Evolutionary conservation across 805 yeast species (phyloP).

Genomic region (Teunomyces funiuensis): DNA sequence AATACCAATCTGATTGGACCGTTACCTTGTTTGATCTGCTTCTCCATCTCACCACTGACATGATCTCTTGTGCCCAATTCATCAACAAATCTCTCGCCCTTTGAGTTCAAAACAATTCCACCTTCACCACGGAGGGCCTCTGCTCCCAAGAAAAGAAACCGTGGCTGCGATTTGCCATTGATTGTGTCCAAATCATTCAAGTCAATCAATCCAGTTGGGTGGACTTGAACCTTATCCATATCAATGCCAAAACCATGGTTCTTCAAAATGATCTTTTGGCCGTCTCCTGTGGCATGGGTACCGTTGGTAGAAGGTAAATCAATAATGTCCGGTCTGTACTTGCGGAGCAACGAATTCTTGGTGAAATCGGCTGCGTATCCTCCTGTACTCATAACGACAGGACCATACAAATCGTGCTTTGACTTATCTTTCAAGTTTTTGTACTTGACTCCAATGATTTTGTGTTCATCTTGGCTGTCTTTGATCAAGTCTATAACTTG

Average conservation of each 20-base stretch:
- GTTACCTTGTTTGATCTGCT: constrained; percentile 35
- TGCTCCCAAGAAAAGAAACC: constrained; percentile 61
- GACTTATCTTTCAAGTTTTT: constrained; percentile 32
- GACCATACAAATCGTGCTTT: constrained; percentile 44
- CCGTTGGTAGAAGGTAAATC: constrained; percentile 62
- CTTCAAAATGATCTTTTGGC: constrained; percentile 53
- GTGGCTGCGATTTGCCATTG: constrained; percentile 37
- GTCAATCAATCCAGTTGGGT: constrained; percentile 65
- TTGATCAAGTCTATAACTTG: constrained; percentile 42
- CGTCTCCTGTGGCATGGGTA: constrained; percentile 62
- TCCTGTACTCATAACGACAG: constrained; percentile 63
- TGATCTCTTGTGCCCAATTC: constrained; percentile 62
- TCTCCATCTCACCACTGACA: constrained; percentile 57
- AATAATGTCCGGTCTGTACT: constrained; percentile 58
- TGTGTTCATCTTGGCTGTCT: constrained; percentile 21
- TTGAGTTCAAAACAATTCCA: constrained; percentile 52
- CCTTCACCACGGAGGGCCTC: constrained; percentile 69
- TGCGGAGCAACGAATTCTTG: constrained; percentile 49
- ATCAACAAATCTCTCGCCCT: constrained; percentile 58
- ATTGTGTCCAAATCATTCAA: constrained; percentile 44
- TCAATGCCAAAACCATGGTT: constrained; percentile 58
- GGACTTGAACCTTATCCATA: constrained; percentile 65
- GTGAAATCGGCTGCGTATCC: constrained; percentile 68
- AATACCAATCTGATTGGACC: constrained; percentile 53
- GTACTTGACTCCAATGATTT: constrained; percentile 29